Evolutionary conservation across 2,329 filamentous ascomycete species (phyloP), one percentile per base, ranked within the genome.

Genomic region (Penicillium sumatraense): DNA sequence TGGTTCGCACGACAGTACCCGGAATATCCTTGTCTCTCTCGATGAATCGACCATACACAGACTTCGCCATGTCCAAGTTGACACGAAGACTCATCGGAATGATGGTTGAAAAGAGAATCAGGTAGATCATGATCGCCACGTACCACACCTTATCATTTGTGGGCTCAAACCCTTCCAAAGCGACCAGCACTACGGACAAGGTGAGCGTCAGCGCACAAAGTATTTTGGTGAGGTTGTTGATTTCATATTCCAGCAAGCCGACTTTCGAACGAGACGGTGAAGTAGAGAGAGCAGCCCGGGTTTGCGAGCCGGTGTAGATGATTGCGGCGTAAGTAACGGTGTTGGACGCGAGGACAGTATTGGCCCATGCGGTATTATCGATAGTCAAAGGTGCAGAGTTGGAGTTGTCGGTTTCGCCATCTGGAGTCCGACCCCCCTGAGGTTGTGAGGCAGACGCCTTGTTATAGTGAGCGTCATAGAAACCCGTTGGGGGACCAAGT

Each of bases 101-200:
- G 68, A 99, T 99, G 0, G 93, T 98, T n/a, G 93, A 98, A 79
- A 99, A 99, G 1, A 99, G 81, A 57, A 99, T 96, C 60, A 99
- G 78, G 71, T 98, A 99, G n/a, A 93, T 88, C 87, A 96, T 95
- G 67, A 98, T 96, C 61, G 96, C 93, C 63, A 98, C 87, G 73
- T 98, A 99, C 95, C 95, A 99, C 54, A 73, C 64, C 61, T 80
- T 80, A 56, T 79, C 72, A 51, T 78, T 79, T 6, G 71, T 78
- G 31, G 74, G 75, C 57, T 87, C 81, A 60, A 96, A 95, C 0
- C 91, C 89, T 72, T 97, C 88, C 2, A 98, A 77, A 0, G 91
- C 92, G 5, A 99, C 95, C 8, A 99, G 83, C 38, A 96, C 83
- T 59, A 97, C 83, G 0, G 93, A 98, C 3, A 99, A 80, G 0